Base-by-base conservation (phyloP, 2,329 filamentous ascomycete genomes). In the Fusarium multiceps region DNA sequence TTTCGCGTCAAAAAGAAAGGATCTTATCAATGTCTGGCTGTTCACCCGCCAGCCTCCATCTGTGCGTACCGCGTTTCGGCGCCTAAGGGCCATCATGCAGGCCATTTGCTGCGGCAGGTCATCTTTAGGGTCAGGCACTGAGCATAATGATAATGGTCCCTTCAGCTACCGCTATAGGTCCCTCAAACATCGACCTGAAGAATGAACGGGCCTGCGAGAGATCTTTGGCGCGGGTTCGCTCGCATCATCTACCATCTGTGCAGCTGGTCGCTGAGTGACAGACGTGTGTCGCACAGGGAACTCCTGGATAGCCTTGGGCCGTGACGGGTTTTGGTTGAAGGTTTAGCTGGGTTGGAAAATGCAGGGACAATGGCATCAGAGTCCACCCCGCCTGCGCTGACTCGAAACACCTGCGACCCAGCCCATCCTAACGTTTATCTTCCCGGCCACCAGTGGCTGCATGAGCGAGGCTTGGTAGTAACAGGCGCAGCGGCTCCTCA, bases 211-310 rank as follows among this genome's bases (percentile, higher is more conserved):
- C 72, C 72, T 59, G 53, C 25, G 27, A 47, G 62, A 58, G 69
- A 72, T 67, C 69, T 53, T 69, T 45, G 55, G 41, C 54, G 62
- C 43, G 20, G 60, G 54, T 43, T 63, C 53, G 48, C 68, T 71
- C 60, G 64, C 68, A 71, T 71, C 58, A 67, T 66, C 55, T 64
- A 50, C 23, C 21, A 65, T 61, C 59, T 73, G 70, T 73, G 72
- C 66, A 64, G 59, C 32, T 61, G 42, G 66, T 62, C 58, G 67
- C 58, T 71, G 58, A 69, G 55, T 56, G 63, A 68, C 48, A 69
- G 59, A 61, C 65, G 63, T 73, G 30, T 51, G 62, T 68, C 59
- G 65, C 59, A 60, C 72, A 74, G 72, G 72, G 72, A 73, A 70
- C 63, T 68, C 66, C 68, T 59, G 59, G 66, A 23, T 37, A 42